phyloP scores from a whole-genome alignment of 1,139 yeast species.

The Nakaseomyces uthaithaninus region DNA sequence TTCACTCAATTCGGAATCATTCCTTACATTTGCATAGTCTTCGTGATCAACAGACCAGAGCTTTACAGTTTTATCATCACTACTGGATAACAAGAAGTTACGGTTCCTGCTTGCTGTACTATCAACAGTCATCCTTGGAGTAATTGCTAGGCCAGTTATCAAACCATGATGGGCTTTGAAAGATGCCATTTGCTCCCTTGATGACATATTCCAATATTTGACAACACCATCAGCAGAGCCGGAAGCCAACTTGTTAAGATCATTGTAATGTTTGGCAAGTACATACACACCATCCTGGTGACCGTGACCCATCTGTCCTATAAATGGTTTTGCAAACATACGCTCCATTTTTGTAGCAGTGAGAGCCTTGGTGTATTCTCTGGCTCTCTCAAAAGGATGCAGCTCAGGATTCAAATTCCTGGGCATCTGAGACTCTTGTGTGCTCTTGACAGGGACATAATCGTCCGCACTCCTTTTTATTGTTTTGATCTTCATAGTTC shows the following conservation, averaged over 20 bases:
- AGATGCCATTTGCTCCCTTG: constrained; percentile 64
- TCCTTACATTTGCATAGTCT: constrained; percentile 35
- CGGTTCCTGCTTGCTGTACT: constrained; percentile 41
- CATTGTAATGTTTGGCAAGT: constrained; percentile 68
- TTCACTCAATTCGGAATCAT: constrained; percentile 24
- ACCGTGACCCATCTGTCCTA: constrained; percentile 91
- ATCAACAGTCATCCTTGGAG: constrained; percentile 19
- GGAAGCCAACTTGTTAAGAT: constrained; percentile 70
- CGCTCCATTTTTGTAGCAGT: constrained; percentile 93
- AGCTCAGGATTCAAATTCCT: constrained; percentile 88
- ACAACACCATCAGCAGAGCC: constrained; percentile 95
- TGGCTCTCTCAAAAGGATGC: constrained; percentile 94
- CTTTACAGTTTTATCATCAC: constrained; percentile 84
- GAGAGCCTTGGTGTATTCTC: constrained; percentile 91
- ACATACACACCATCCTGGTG: constrained; percentile 94
- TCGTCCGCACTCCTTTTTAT: constrained; percentile 84
- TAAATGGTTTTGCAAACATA: constrained; percentile 95
- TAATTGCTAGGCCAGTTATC: constrained; percentile 75
- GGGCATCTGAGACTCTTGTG: constrained; percentile 81
- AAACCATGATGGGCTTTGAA: constrained; percentile 88
- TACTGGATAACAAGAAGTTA: constrained; percentile 66
- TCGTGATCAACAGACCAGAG: constrained; percentile 54
- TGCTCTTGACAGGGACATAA: constrained; percentile 84
- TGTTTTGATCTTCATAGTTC: constrained; percentile 68
- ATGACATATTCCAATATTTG: constrained; percentile 80